phyloP scores from a whole-genome alignment of 2,329 filamentous ascomycete genomes.

The Sarocladium strictum region DNA sequence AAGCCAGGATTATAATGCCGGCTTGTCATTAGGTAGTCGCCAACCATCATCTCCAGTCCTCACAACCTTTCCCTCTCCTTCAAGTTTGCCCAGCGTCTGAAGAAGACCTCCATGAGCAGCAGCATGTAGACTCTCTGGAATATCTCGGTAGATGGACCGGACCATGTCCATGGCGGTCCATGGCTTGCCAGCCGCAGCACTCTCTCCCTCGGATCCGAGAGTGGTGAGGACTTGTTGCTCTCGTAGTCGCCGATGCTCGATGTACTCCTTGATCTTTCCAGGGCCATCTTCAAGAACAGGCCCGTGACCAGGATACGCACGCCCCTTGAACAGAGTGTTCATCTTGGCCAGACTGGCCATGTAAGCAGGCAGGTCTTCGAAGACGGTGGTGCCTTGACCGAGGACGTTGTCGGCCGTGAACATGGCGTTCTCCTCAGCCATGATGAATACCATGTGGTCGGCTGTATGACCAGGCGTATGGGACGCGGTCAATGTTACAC shows the following conservation, averaged over 20 bases:
- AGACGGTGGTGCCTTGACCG: constrained; percentile 80
- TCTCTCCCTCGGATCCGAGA: constrained; percentile 37
- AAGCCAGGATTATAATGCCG: not conserved
- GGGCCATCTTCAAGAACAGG: constrained; percentile 67
- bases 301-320: constrained; percentile 85
- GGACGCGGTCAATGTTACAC: constrained; percentile 61
- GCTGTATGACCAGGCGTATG: constrained; percentile 63
- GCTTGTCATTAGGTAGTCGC: constrained; percentile 17
- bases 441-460: constrained; percentile 75
- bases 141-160: constrained; percentile 77
- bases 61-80: constrained; percentile 62
- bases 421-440: constrained; percentile 75
- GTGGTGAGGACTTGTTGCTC: constrained; percentile 72
- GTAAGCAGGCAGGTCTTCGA: constrained; percentile 69
- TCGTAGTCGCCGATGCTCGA: constrained; percentile 70
- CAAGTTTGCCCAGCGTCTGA: constrained; percentile 75
- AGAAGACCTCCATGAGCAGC: constrained; percentile 71
- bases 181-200: constrained; percentile 21
- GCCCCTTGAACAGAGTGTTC: constrained; percentile 56
- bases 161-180: constrained; percentile 79
- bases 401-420: constrained; percentile 89
- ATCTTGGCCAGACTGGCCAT: constrained; percentile 64
- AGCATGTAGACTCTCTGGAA: constrained; percentile 67
- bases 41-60: constrained; percentile 28
- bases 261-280: constrained; percentile 73